A percentile compares a stretch with the other conserved stretches of the same genome.
Evolutionary conservation across 352 stramenopile species (phyloP).

Genomic region (Halophytophthora batemanensis): DNA sequence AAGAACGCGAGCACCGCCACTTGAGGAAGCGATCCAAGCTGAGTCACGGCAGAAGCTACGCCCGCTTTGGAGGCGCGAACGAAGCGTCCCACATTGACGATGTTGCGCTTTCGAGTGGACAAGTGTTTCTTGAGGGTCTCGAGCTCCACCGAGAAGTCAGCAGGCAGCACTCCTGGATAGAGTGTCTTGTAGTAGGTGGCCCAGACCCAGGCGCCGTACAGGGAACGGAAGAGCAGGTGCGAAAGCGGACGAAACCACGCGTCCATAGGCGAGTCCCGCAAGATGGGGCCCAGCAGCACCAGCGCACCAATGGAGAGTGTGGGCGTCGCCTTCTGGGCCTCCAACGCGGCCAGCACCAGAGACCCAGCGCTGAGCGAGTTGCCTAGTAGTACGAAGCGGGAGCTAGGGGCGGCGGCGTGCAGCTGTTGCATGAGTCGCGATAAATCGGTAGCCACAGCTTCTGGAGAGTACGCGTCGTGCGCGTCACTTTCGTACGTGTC

Average conservation of each 20-base stretch:
- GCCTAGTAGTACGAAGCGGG: conserved; percentile 32
- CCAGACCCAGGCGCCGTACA: conserved; percentile 30
- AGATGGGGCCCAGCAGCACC: conserved; percentile 31
- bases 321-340: background rate
- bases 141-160: conserved; percentile 29
- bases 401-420: conserved; percentile 10
- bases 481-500: background rate
- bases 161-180: conserved; percentile 18
- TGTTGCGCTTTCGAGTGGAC: conserved; percentile 12
- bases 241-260: conserved; percentile 29
- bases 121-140: conserved; percentile 21
- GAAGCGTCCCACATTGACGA: conserved; percentile 25
- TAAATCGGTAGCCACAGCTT: conserved; percentile 28
- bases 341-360: conserved; percentile 24
- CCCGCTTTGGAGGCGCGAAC: conserved; percentile 20
- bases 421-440: conserved; percentile 24
- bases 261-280: conserved; percentile 28
- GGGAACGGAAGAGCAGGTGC: conserved; percentile 26
- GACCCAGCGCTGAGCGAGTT: conserved; percentile 38
- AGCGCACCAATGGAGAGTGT: conserved; percentile 13
- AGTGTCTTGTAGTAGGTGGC: conserved; percentile 40
- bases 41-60: conserved; percentile 16
- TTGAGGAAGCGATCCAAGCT: conserved; percentile 5
- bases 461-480: conserved; percentile 29
- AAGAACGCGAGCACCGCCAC: conserved; percentile 34